phyloP scores from a whole-genome alignment of 192 early-diverging fungal genomes.

The Gamsiella multidivaricata region DNA sequence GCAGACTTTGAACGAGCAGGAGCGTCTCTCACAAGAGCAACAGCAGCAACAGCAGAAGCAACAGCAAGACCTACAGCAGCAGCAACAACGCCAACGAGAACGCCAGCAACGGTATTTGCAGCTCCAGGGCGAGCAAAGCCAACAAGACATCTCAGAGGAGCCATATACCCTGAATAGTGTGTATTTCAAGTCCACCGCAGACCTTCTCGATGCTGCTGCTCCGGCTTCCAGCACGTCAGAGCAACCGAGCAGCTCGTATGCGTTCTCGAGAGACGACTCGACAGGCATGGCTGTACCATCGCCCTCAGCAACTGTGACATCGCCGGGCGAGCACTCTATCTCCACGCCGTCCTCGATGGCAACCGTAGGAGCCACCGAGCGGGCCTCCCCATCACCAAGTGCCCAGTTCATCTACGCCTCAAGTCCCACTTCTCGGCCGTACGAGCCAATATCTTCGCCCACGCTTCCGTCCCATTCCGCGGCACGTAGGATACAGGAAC shows the following conservation, averaged over 20 bases:
- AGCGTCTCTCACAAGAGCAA: background rate
- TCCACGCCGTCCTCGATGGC: background rate
- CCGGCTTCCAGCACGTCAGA: background rate
- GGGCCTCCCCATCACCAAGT: slow-evolving; percentile 10
- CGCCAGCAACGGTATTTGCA: background rate
- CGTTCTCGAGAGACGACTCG: slow-evolving; percentile 10
- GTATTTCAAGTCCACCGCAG: slow-evolving; percentile 31
- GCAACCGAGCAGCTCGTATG: too few species aligned
- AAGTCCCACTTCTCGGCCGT: background rate
- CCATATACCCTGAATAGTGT: slow-evolving; percentile 30
- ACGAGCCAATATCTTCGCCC: background rate
- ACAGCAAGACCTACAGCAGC: background rate
- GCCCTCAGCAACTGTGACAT: background rate
- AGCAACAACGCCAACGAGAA: background rate
- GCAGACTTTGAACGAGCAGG: background rate
- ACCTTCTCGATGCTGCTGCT: background rate
- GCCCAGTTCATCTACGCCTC: background rate
- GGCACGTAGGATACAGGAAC: background rate
- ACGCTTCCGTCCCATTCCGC: background rate
- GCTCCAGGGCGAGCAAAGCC: background rate
- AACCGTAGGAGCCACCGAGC: background rate
- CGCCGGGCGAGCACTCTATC: background rate
- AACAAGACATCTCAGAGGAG: slow-evolving; percentile 13
- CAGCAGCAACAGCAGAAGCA: background rate
- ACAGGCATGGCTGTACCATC: background rate